Percentiles rank a stretch among this genome's conserved stretches.
Conservation (phyloP, 2,329 filamentous ascomycete species). For the Echinosphaeria canescens region DNA sequence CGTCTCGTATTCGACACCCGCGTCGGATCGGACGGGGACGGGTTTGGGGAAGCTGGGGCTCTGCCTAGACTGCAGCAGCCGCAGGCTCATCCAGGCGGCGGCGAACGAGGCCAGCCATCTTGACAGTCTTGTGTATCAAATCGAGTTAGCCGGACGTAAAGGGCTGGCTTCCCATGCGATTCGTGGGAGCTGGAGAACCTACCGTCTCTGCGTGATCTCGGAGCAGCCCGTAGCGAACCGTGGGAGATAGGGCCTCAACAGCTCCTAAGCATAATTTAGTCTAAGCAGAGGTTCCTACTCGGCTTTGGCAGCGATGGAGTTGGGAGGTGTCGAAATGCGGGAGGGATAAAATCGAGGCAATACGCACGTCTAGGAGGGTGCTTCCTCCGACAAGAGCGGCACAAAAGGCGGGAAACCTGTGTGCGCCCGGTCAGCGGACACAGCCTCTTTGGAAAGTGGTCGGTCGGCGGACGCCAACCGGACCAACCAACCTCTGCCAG, state of each 20-base stretch:
- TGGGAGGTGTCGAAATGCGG: too few relatives aligned
- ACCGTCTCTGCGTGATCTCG: constrained; percentile 11
- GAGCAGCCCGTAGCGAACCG: constrained; percentile 8
- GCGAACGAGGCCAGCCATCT: constrained; percentile 35
- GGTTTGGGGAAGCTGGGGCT: constrained; percentile 13
- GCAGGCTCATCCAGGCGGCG: constrained; percentile 32
- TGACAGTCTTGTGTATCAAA: constrained; percentile 22
- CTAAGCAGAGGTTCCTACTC: too few relatives aligned
- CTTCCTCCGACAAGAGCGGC: constrained; percentile 35
- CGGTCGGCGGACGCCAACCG: too few relatives aligned
- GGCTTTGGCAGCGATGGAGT: too few relatives aligned
- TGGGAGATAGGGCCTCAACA: constrained; percentile 10
- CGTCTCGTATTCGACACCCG: constrained; percentile 8
- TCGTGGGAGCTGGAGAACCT: constrained; percentile 4
- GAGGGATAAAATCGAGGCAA: neutral
- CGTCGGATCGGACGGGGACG: constrained; percentile 9
- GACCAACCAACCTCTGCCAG: constrained; percentile 28
- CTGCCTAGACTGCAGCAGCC: constrained; percentile 32
- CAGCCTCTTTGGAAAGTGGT: too few relatives aligned
- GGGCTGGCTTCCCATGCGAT: too few relatives aligned
- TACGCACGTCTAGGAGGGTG: constrained; percentile 33
- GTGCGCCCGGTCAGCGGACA: too few relatives aligned
- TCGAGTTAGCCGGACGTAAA: too few relatives aligned
- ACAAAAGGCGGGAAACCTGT: constrained; percentile 42
- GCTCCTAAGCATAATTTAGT: constrained; percentile 7